A percentile compares a stretch with the other conserved stretches of the same genome.
Evolutionary conservation across 371 early-diverging fungal species (phyloP).

Genomic region (Mucor mucedo): DNA sequence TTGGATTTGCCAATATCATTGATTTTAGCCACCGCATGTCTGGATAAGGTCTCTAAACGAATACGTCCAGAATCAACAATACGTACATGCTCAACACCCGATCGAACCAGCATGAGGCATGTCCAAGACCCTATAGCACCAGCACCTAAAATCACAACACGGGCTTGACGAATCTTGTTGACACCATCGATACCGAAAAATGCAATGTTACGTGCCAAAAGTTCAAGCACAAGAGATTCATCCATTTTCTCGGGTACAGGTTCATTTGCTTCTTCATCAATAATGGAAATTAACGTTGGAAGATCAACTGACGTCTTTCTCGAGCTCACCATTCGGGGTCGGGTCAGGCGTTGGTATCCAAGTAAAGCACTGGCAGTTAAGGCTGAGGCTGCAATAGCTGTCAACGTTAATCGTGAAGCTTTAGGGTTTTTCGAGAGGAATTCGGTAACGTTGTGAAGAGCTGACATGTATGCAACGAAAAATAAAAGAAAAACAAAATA

Average conservation of each 20-base stretch:
- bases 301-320: conserved; percentile 3
- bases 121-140: conserved; percentile 97
- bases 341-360: conserved; percentile 48
- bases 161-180: conserved; percentile 62
- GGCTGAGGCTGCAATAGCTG: conserved; percentile 64
- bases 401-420: conserved; percentile 34
- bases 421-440: conserved; percentile 31
- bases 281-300: conserved; percentile 3
- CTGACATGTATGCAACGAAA: background rate
- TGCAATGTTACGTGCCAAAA: conserved; percentile 85
- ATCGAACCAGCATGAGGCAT: conserved; percentile 88
- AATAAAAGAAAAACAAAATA: background rate
- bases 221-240: conserved; percentile 81
- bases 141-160: conserved; percentile 91
- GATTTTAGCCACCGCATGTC: conserved; percentile 89
- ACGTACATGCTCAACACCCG: conserved; percentile 86
- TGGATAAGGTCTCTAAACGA: conserved; percentile 81
- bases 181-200: conserved; percentile 90
- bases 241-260: conserved; percentile 34
- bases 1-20: conserved; percentile 89
- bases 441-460: conserved; percentile 2
- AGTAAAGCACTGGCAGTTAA: conserved; percentile 61
- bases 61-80: conserved; percentile 93
- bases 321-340: conserved; percentile 41
- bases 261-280: conserved; percentile 16